Conservation (phyloP, 352 stramenopile species). For the Peronospora destructor region DNA sequence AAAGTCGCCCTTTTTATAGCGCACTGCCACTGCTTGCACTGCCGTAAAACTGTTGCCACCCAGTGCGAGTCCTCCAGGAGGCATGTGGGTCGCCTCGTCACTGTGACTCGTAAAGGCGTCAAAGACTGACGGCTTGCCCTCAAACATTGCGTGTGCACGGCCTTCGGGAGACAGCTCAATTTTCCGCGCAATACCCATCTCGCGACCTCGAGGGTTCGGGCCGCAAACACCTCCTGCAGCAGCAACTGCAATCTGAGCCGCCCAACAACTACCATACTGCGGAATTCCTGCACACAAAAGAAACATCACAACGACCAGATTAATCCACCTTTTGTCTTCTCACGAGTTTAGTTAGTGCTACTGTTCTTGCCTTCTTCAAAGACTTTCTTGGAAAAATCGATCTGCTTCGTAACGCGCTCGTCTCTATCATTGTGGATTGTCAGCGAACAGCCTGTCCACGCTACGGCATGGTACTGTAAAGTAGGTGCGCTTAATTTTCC, state of each 20-base stretch:
- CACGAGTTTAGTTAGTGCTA: too few species aligned
- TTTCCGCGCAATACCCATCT: constrained; percentile 76
- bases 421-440: constrained; percentile 61
- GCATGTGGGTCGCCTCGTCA: constrained; percentile 75
- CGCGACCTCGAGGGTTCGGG: constrained; percentile 55
- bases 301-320: background rate
- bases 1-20: constrained; percentile 74
- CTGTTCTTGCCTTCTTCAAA: constrained; percentile 45
- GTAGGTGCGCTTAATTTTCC: constrained; percentile 4
- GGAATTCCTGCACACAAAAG: constrained; percentile 34
- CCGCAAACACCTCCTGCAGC: constrained; percentile 56
- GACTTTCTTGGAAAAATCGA: constrained; percentile 58
- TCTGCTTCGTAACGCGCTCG: constrained; percentile 60
- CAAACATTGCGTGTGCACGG: constrained; percentile 73
- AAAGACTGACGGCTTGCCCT: constrained; percentile 75
- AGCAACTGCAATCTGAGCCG: constrained; percentile 67
- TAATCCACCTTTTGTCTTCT: background rate
- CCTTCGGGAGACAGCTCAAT: constrained; percentile 68
- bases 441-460: constrained; percentile 70
- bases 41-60: constrained; percentile 61
- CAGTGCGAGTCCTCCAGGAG: constrained; percentile 47
- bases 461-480: constrained; percentile 61
- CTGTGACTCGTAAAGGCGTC: constrained; percentile 80
- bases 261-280: constrained; percentile 80
- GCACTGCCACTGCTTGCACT: constrained; percentile 67